These are phyloP conservation scores for Fraxinus floribunda DNA, from an alignment of 305 asterid genomes.

Conservation along the genomic window DNA sequence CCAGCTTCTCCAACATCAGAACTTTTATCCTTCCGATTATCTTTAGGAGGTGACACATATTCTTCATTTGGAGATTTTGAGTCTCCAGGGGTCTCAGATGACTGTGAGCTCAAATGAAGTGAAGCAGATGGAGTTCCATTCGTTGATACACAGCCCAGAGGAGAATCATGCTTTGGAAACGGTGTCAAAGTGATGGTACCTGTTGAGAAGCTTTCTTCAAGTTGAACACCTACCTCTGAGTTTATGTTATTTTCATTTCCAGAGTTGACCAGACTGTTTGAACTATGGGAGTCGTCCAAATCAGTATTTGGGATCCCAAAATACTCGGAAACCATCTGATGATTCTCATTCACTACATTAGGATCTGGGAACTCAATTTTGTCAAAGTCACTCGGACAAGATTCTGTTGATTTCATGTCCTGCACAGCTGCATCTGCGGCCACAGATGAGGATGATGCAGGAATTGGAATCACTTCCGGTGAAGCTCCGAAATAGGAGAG, in stretches of 20 bases:
- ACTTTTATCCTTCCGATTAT: slow-evolving; percentile 26
- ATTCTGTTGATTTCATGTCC: slow-evolving; percentile 23
- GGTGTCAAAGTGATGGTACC: slow-evolving; percentile 14
- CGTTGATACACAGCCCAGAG: slow-evolving; percentile 42
- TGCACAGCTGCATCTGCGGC: slow-evolving; percentile 18
- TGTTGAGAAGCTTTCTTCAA: slow-evolving; percentile 27
- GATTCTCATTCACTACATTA: slow-evolving; percentile 41
- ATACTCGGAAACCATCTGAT: slow-evolving; percentile 53
- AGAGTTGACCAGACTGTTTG: slow-evolving; percentile 34
- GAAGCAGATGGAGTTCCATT: slow-evolving; percentile 37
- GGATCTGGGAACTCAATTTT: slow-evolving; percentile 62
- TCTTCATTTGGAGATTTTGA: slow-evolving; percentile 31
- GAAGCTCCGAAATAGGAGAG: slow-evolving; percentile 39
- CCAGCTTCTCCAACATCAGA: slow-evolving; percentile 27
- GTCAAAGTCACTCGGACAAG: slow-evolving; percentile 34
- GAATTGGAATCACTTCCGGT: slow-evolving; percentile 41
- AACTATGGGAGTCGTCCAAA: slow-evolving; percentile 37
- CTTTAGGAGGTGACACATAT: slow-evolving; percentile 36
- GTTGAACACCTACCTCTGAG: slow-evolving; percentile 31
- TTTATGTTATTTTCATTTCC: slow-evolving; percentile 38
- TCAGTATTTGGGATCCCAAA: slow-evolving; percentile 33
- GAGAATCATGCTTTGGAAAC: slow-evolving; percentile 32
- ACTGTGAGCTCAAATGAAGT: slow-evolving; percentile 31
- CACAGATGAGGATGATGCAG: slow-evolving; percentile 23
- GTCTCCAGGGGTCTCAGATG: slow-evolving; percentile 40